Evolutionary conservation across 1,284 basidiomycete genomes (phyloP).

Genomic region (Rhodotorula sp.): DNA sequence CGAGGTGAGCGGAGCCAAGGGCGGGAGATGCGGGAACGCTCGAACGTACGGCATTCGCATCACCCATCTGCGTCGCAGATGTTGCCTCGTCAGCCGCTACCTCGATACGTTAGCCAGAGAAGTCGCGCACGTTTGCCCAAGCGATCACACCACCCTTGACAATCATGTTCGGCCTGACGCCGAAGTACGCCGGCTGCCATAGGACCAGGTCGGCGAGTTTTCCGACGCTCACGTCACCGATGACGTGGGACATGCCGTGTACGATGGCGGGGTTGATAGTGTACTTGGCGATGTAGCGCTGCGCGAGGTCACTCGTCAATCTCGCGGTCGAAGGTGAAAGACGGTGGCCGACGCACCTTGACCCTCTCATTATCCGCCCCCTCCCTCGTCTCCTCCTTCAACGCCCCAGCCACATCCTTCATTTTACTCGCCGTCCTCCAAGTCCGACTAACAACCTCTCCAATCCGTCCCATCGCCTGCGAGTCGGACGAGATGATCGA

Average conservation of each 20-base stretch:
- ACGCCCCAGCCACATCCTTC: slow-evolving; percentile 72
- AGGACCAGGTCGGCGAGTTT: slow-evolving; percentile 89
- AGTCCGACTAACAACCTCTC: slow-evolving; percentile 87
- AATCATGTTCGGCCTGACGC: slow-evolving; percentile 85
- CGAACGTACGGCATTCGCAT: slow-evolving; percentile 44
- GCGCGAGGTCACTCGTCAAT: no score
- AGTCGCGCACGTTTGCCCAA: slow-evolving; percentile 69
- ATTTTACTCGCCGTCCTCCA: slow-evolving; percentile 98
- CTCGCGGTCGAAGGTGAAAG: background rate
- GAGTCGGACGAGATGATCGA: slow-evolving; percentile 93
- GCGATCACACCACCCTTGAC: slow-evolving; percentile 92
- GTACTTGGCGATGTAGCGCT: slow-evolving; percentile 88
- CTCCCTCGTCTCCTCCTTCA: slow-evolving; percentile 60
- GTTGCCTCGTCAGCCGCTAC: background rate
- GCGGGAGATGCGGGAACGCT: background rate
- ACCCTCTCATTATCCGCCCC: slow-evolving; percentile 88
- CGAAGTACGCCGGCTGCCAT: slow-evolving; percentile 92
- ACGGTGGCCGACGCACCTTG: slow-evolving; percentile 57
- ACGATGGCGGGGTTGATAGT: slow-evolving; percentile 97
- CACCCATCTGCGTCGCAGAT: slow-evolving; percentile 40
- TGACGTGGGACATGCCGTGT: slow-evolving; percentile 83
- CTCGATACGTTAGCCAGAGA: no score
- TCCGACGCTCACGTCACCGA: slow-evolving; percentile 80
- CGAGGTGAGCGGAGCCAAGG: background rate
- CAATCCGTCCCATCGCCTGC: slow-evolving; percentile 92